A percentile compares a stretch with the other conserved stretches of the same genome.
These are phyloP conservation scores for Glycine latifolia DNA, from an alignment of 306 rosid species.

Conservation along the genomic window DNA sequence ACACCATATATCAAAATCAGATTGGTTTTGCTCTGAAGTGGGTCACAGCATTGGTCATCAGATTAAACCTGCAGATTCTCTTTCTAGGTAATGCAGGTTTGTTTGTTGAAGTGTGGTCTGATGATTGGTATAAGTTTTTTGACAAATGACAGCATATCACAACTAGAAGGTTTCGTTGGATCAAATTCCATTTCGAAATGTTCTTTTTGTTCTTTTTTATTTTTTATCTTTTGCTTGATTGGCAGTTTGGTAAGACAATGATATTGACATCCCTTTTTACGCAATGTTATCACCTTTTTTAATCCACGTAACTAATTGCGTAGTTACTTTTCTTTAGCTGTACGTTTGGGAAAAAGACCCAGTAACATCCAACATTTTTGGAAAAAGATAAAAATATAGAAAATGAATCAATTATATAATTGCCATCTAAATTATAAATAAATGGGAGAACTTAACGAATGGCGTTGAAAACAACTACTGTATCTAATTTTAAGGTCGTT, in stretches of 20 bases:
- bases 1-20: constrained; percentile 12
- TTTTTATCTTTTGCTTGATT: neutral
- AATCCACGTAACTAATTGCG: constrained; percentile 11
- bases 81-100: neutral
- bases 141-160: constrained; percentile 34
- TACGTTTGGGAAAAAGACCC: constrained; percentile 42
- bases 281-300: constrained; percentile 31
- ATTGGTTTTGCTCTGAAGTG: constrained; percentile 35
- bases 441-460: neutral
- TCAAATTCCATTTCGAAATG: no score
- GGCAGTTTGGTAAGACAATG: constrained; percentile 42
- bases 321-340: constrained; percentile 10
- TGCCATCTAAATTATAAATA: neutral
- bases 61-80: constrained; percentile 8
- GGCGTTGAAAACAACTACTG: neutral
- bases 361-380: constrained; percentile 33
- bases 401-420: neutral
- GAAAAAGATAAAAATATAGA: neutral
- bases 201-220: constrained; percentile 10
- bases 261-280: constrained; percentile 22
- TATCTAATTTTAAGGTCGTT: no score
- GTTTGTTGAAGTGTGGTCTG: neutral
- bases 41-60: constrained; percentile 16
- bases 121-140: constrained; percentile 34
- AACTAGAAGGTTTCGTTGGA: constrained; percentile 2